These are phyloP conservation scores for Pseudogymnoascus sp. DNA, from an alignment of 2,329 filamentous ascomycete genomes.

Conservation along the genomic window DNA sequence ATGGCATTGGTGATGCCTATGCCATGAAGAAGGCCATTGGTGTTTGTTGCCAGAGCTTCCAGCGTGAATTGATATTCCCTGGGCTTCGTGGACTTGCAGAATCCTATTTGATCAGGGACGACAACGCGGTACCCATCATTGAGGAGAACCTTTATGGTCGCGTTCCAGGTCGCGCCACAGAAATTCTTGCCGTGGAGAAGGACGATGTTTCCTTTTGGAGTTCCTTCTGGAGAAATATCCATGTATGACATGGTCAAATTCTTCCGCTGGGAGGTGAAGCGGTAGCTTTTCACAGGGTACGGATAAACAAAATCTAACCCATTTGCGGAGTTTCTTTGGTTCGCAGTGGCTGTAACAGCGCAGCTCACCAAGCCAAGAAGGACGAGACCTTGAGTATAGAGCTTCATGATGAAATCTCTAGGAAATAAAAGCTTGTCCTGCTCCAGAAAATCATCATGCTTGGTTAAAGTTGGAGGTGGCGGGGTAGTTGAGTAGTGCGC, in stretches of 20 bases:
- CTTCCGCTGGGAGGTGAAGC: slow-evolving; percentile 40
- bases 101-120: slow-evolving; percentile 47
- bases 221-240: slow-evolving; percentile 38
- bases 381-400: background rate
- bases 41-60: slow-evolving; percentile 45
- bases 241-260: slow-evolving; percentile 50
- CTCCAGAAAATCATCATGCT: background rate
- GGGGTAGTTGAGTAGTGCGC: background rate
- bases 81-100: slow-evolving; percentile 50
- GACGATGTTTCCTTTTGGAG: slow-evolving; percentile 21
- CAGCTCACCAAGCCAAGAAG: background rate
- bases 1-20: slow-evolving; percentile 38
- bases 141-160: slow-evolving; percentile 37
- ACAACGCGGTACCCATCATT: slow-evolving; percentile 43
- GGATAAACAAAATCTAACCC: slow-evolving; percentile 32
- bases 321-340: background rate
- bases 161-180: slow-evolving; percentile 45
- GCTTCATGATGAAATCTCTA: background rate
- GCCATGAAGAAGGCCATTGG: slow-evolving; percentile 38
- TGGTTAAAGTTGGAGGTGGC: background rate
- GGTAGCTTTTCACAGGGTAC: slow-evolving; percentile 42
- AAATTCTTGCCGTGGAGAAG: slow-evolving; percentile 51
- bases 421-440: background rate
- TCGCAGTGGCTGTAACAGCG: background rate
- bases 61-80: slow-evolving; percentile 44